Base-by-base conservation (phyloP, 2,329 filamentous ascomycete genomes). In the Colletotrichum sublineola region DNA sequence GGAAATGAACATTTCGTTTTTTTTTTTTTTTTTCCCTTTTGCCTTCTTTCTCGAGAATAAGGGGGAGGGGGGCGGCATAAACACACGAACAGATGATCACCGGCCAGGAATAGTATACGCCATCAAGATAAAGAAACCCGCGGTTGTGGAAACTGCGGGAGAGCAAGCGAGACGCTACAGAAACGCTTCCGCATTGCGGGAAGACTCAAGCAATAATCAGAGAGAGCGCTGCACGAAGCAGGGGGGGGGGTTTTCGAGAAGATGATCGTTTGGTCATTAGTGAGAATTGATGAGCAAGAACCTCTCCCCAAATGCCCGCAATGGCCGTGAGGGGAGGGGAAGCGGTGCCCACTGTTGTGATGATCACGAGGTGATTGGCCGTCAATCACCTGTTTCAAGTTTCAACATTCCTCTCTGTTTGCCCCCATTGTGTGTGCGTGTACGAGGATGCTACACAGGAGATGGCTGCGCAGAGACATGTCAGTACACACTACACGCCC, bases 231-330 rank as follows among this genome's bases (percentile, higher is more conserved):
- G 24, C 24, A 24, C 24, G 24, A 24, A 24, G 24, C 24, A 24
- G 24, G 24, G 24, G 24, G 24, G 24, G 24, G 68, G 64, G 48
- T 29, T 15, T 64, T 63, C 24, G 24, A 42, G 15, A 31, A 46
- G 64, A 24, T 33, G 68, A 71, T 71, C 64, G 67, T 38, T 38
- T 40, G n/a, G 42, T 8, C 60, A 63, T 52, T 9, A 24, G 11
- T 46, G 58, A 65, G 24, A 36, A 7, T 44, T 14, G 29, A 29
- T 52, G 12, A 29, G 24, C 55, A 15, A 40, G 44, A 46, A n/a
- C 3, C 15, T 33, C 64, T 9, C 29, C 29, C 29, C 29, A 6
- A 33, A 53, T 57, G 20, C 40, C 36, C 50, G 24, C 42, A 24
- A 52, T 33, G 57, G 24, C 42, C 46, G 18, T 46, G 44, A 2